A percentile compares a stretch with the other conserved stretches of the same genome.
Conservation (phyloP, 2,329 filamentous ascomycete species). For the Diplocarpon mali region DNA sequence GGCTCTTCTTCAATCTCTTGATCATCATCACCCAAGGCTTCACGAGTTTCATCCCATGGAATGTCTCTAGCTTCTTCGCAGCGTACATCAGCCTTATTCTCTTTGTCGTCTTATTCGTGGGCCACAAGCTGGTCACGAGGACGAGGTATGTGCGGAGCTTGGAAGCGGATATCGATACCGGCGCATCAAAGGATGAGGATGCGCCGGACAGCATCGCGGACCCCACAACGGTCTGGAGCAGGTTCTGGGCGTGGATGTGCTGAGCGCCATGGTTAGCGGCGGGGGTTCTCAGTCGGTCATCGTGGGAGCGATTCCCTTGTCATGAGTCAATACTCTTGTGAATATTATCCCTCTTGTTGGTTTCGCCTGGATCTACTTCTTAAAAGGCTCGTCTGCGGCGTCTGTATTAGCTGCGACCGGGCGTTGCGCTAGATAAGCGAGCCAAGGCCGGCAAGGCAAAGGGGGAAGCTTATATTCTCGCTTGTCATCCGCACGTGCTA, state of each 20-base stretch:
- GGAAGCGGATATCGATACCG: constrained; percentile 34
- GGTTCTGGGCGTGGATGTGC: constrained; percentile 19
- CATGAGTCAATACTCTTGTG: no score
- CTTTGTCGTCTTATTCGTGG: constrained; percentile 47
- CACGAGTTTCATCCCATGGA: constrained; percentile 55
- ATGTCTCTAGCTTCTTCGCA: constrained; percentile 48
- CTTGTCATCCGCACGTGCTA: no score
- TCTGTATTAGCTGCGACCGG: no score
- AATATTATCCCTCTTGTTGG: no score
- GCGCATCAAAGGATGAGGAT: constrained; percentile 28
- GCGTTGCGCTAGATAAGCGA: no score
- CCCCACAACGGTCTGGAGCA: constrained; percentile 18
- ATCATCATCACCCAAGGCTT: constrained; percentile 61
- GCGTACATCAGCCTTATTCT: constrained; percentile 54
- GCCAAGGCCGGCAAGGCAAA: no score
- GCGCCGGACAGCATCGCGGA: constrained; percentile 28
- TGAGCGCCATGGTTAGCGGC: neutral
- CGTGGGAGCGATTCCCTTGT: neutral
- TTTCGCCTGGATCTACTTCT: no score
- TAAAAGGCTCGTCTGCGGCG: no score
- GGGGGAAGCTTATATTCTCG: neutral
- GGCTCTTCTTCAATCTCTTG: constrained; percentile 51
- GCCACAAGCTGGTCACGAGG: constrained; percentile 42
- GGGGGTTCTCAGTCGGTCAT: neutral
- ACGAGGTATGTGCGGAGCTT: constrained; percentile 28